Evolutionary conservation across 805 yeast genomes (phyloP), one percentile per base, ranked within the genome.

Genomic region (Barnettozyma vustinii): DNA sequence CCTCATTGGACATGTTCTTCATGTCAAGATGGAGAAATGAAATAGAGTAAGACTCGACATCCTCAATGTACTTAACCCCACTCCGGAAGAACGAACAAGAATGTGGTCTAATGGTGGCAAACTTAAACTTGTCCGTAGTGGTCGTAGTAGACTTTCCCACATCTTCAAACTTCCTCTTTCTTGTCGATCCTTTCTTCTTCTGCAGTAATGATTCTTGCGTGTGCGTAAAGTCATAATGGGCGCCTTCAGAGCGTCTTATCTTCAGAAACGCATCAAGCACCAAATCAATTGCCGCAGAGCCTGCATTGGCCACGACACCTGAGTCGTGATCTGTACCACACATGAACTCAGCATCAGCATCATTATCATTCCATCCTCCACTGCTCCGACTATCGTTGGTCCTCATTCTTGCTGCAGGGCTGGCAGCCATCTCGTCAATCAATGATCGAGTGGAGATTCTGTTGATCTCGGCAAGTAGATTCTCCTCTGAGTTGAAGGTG

Each of bases 51-150:
- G 15, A 37, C 26, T 42, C 13, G 9, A 40, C 23, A 9, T 44
- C 47, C 5, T 54, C 55, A 27, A 19, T 35, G 35, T 49, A 56
- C 13, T 42, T 39, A 8, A 45, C 13, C 1, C 63, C 62, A 16
- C 57, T 43, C 27, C 47, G 51, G 37, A 60, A 33, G 16, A 55
- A 58, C 2, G 60, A 52, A 18, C 52, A 49, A 0, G 44, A 37
- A 4, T 18, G 33, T 1, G 56, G 52, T 42, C 60, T 44, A 16
- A 56, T 54, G 2, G 30, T n/a, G 1, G 47, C 47, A 13, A 58
- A 55, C 18, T 41, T 37, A 30, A 37, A 47, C 9, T 23, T 18
- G 1, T 30, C 33, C 16, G n/a, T 13, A 15, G n/a, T 5, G 33
- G 8, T 23, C 16, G 15, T 13, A 30, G 5, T 5, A n/a, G 33